phyloP scores from a whole-genome alignment of 495 filamentous ascomycete species.

The Annulohypoxylon maeteangense region DNA sequence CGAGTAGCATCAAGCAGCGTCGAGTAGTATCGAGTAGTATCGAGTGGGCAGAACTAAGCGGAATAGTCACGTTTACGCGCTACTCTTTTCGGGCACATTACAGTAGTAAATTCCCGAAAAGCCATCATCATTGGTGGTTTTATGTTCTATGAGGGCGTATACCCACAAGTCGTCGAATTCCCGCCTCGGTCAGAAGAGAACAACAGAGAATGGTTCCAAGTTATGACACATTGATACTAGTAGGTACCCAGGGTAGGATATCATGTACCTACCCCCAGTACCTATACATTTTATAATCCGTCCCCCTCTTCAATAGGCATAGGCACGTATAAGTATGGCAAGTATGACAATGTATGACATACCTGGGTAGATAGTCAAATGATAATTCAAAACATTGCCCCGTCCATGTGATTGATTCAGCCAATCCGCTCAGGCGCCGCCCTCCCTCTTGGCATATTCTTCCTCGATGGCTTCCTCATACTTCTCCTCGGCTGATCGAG shows the following conservation, averaged over 20 bases:
- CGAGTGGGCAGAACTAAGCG: not conserved
- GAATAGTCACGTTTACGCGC: not conserved
- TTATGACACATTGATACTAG: too few relatives aligned
- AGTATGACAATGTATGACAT: not conserved
- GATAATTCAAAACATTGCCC: not conserved
- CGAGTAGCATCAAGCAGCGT: not conserved
- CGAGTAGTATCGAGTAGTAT: not conserved
- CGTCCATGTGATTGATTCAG: not conserved
- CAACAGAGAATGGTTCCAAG: not conserved
- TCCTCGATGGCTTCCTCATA: slow-evolving; percentile 62
- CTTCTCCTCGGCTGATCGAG: slow-evolving; percentile 60
- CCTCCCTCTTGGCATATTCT: slow-evolving; percentile 62
- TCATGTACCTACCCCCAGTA: not conserved
- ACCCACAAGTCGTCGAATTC: not conserved
- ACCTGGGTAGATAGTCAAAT: not conserved
- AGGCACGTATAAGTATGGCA: too few relatives aligned
- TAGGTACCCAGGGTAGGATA: too few relatives aligned
- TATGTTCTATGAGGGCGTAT: not conserved
- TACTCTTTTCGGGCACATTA: not conserved
- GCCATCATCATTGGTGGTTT: slow-evolving; percentile 2
- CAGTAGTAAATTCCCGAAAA: not conserved
- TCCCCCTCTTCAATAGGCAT: not conserved
- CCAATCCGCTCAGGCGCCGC: slow-evolving; percentile 52
- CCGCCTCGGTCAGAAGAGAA: not conserved
- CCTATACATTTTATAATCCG: not conserved